Conservation (phyloP, 148 eudicot species). For the Arctostaphylos glauca region DNA sequence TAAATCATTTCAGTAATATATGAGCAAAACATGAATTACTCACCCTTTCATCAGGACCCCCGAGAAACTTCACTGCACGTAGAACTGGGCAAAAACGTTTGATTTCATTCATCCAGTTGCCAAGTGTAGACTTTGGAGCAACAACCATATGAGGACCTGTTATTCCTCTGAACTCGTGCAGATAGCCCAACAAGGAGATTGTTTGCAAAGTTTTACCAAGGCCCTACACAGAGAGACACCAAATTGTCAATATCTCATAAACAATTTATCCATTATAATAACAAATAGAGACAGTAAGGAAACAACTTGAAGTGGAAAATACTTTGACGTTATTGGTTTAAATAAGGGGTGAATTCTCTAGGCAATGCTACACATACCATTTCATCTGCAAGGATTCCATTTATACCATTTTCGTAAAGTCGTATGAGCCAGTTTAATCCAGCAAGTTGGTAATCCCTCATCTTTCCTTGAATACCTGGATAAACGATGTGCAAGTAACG, state of each 20-base stretch:
- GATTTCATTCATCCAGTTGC: slow-evolving; percentile 99
- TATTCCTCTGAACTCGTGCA: slow-evolving; percentile 93
- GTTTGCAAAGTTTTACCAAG: slow-evolving; percentile 99
- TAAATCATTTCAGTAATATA: background rate
- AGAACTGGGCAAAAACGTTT: slow-evolving; percentile 84
- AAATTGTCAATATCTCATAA: background rate
- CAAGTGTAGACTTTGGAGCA: slow-evolving; percentile 98
- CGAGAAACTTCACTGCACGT: slow-evolving; percentile 89
- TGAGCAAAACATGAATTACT: slow-evolving; percentile 16
- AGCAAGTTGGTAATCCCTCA: slow-evolving; percentile 99
- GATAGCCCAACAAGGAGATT: slow-evolving; percentile 89
- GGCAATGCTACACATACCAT: slow-evolving; percentile 51
- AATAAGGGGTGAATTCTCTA: background rate
- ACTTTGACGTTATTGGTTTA: background rate
- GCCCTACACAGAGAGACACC: slow-evolving; percentile 46
- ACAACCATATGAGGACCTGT: slow-evolving; percentile 99
- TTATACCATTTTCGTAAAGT: slow-evolving; percentile 93
- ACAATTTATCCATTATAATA: background rate
- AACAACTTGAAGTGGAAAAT: background rate
- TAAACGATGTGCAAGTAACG: background rate
- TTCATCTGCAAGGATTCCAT: slow-evolving; percentile 98
- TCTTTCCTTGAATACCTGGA: slow-evolving; percentile 94
- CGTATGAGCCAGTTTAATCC: slow-evolving; percentile 97
- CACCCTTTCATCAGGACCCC: slow-evolving; percentile 96
- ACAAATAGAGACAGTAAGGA: background rate